phyloP scores from a whole-genome alignment of 2,329 filamentous ascomycete species.

The Neofusicoccum laricinum region DNA sequence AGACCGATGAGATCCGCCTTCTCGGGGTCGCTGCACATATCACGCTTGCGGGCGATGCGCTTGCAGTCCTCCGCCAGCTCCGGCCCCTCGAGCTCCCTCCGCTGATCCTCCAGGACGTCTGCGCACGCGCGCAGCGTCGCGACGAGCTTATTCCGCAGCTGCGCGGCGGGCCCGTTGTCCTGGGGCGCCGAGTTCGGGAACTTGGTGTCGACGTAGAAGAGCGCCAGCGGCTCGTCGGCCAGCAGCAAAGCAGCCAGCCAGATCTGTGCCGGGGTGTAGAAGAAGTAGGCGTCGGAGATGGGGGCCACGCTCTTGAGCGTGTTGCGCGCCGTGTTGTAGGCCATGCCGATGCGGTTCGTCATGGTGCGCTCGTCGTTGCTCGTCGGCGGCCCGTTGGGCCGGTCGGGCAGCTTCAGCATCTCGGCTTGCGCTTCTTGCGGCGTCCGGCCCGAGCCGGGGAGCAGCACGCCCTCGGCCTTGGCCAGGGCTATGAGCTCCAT shows the following conservation, averaged over 20 bases:
- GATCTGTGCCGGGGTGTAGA: constrained; percentile 92
- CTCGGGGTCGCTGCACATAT: constrained; percentile 70
- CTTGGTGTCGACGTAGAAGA: constrained; percentile 47
- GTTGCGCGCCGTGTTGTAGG: constrained; percentile 58
- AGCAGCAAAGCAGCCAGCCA: constrained; percentile 79
- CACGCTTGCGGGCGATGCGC: constrained; percentile 63
- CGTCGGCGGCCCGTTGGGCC: constrained; percentile 19
- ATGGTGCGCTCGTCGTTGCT: constrained; percentile 21
- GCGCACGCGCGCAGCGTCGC: constrained; percentile 40
- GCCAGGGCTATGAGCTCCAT: constrained; percentile 74
- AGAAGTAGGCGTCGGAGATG: constrained; percentile 93
- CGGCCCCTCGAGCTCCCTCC: constrained; percentile 21
- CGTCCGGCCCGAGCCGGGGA: constrained; percentile 20
- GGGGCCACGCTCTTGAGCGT: constrained; percentile 64
- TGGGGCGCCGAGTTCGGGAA: constrained; percentile 26
- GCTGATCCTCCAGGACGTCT: constrained; percentile 34
- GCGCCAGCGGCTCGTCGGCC: constrained; percentile 63
- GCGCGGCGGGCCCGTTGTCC: constrained; percentile 19
- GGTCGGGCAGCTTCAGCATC: constrained; percentile 29
- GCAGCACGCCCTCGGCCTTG: constrained; percentile 54
- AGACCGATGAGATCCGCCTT: constrained; percentile 69
- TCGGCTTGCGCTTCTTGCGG: constrained; percentile 26
- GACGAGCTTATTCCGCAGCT: constrained; percentile 33
- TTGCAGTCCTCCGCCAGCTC: constrained; percentile 45
- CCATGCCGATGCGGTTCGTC: constrained; percentile 55